Conservation (phyloP, 2,329 filamentous ascomycete species). For the Aspergillus sp. region DNA sequence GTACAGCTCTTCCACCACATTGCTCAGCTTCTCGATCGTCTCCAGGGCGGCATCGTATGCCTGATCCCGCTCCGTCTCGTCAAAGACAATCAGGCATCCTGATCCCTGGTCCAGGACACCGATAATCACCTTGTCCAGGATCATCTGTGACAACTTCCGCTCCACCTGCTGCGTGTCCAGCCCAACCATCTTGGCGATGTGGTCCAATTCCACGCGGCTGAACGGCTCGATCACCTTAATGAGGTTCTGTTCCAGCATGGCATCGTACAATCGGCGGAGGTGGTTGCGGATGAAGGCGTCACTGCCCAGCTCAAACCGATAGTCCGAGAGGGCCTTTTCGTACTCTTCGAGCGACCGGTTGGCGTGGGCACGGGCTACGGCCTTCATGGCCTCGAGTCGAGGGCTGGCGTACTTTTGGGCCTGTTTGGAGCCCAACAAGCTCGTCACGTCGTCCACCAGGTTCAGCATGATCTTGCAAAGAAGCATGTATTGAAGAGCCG, state of each 20-base stretch:
- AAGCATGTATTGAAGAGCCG: constrained; percentile 97
- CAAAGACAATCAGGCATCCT: constrained; percentile 95
- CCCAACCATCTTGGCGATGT: constrained; percentile 96
- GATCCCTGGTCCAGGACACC: constrained; percentile 95
- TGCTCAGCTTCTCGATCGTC: constrained; percentile 95
- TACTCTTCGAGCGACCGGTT: constrained; percentile 97
- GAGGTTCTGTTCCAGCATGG: constrained; percentile 98
- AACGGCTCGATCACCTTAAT: constrained; percentile 99
- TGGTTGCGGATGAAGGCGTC: constrained; percentile 97
- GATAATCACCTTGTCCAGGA: constrained; percentile 97
- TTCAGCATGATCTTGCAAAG: constrained; percentile 99
- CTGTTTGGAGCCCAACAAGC: constrained; percentile 92
- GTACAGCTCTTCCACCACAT: constrained; percentile 95
- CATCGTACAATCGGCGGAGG: constrained; percentile 91
- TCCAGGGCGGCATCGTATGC: constrained; percentile 90
- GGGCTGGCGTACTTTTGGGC: constrained; percentile 94
- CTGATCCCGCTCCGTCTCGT: constrained; percentile 90
- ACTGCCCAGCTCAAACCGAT: constrained; percentile 88
- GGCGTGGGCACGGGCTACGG: constrained; percentile 89
- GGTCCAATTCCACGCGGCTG: constrained; percentile 91
- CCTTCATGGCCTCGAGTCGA: constrained; percentile 98
- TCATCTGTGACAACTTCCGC: constrained; percentile 98
- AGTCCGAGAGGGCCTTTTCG: constrained; percentile 84
- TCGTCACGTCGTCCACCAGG: constrained; percentile 90
- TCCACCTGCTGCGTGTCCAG: constrained; percentile 96